Evolutionary conservation across 345 rosid species (phyloP).

Genomic region (Lumnitzera racemosa): DNA sequence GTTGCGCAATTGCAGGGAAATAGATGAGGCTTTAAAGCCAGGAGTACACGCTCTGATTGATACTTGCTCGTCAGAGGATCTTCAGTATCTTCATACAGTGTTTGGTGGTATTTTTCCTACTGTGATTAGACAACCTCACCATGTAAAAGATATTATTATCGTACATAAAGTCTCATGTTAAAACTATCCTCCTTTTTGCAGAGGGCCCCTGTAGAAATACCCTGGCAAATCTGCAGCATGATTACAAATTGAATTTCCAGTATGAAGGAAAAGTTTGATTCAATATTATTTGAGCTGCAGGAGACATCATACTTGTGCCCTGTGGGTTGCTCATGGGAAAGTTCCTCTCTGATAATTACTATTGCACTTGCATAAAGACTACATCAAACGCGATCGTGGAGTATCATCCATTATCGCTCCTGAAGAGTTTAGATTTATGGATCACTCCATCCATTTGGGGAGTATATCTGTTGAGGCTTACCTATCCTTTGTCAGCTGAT

Average conservation of each 20-base stretch:
- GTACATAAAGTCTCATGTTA: slow-evolving; percentile 6
- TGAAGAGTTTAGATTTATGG: too few relatives aligned
- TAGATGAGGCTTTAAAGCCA: slow-evolving; percentile 83
- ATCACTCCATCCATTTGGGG: too few relatives aligned
- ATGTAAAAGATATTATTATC: neutral
- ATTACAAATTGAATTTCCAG: slow-evolving; percentile 69
- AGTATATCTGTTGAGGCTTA: too few relatives aligned
- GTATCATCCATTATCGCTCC: too few relatives aligned
- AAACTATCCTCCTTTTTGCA: slow-evolving; percentile 27
- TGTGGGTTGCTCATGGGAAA: too few relatives aligned
- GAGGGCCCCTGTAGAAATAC: slow-evolving; percentile 94
- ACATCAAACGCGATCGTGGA: too few relatives aligned
- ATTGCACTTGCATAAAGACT: too few relatives aligned
- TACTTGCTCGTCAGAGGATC: slow-evolving; percentile 66
- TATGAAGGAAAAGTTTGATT: slow-evolving; percentile 80
- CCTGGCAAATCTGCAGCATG: slow-evolving; percentile 62
- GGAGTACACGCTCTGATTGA: slow-evolving; percentile 88
- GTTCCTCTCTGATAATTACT: too few relatives aligned
- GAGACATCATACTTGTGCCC: neutral
- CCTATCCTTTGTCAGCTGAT: too few relatives aligned
- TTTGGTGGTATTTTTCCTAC: slow-evolving; percentile 59
- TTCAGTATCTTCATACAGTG: slow-evolving; percentile 76
- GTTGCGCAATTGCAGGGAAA: slow-evolving; percentile 48
- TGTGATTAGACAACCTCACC: neutral
- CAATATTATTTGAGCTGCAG: slow-evolving; percentile 1